Evolutionary conservation across 1,139 yeast species (phyloP).

Genomic region (Komagataea norvegica): DNA sequence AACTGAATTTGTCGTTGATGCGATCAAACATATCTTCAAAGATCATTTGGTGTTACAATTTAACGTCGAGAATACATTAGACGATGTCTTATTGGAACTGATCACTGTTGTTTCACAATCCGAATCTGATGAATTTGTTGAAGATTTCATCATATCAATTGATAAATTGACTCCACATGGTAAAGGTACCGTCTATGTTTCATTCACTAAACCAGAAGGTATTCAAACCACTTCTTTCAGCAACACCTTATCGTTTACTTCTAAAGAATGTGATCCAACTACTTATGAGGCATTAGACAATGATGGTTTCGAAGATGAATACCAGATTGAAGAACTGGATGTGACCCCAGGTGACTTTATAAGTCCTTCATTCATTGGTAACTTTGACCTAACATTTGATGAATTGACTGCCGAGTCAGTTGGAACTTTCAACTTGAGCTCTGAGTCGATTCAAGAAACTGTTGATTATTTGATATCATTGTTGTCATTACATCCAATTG

Average conservation of each 20-base stretch:
- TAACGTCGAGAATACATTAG: conserved; percentile 79
- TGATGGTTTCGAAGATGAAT: conserved; percentile 91
- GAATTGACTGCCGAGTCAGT: conserved; percentile 57
- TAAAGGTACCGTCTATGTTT: conserved; percentile 74
- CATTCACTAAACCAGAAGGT: conserved; percentile 56
- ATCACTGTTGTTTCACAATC: conserved; percentile 73
- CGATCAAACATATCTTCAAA: conserved; percentile 75
- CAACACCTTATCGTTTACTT: conserved; percentile 67
- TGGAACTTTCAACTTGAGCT: conserved; percentile 54
- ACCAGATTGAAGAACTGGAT: conserved; percentile 79
- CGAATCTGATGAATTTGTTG: conserved; percentile 53
- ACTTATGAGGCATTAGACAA: conserved; percentile 69
- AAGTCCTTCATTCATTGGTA: conserved; percentile 71
- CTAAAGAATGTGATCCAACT: conserved; percentile 75
- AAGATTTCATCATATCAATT: conserved; percentile 72
- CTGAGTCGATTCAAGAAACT: conserved; percentile 44
- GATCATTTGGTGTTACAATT: conserved; percentile 80
- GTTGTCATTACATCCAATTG: conserved; percentile 67
- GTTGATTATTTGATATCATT: conserved; percentile 38
- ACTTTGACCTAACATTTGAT: conserved; percentile 72
- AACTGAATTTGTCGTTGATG: conserved; percentile 87
- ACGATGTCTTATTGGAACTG: conserved; percentile 70
- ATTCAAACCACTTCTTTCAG: conserved; percentile 47
- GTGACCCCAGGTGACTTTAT: conserved; percentile 80
- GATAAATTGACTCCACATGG: conserved; percentile 67